Base-by-base conservation (phyloP, 2,329 filamentous ascomycete species). In the Grosmannia penicillata region DNA sequence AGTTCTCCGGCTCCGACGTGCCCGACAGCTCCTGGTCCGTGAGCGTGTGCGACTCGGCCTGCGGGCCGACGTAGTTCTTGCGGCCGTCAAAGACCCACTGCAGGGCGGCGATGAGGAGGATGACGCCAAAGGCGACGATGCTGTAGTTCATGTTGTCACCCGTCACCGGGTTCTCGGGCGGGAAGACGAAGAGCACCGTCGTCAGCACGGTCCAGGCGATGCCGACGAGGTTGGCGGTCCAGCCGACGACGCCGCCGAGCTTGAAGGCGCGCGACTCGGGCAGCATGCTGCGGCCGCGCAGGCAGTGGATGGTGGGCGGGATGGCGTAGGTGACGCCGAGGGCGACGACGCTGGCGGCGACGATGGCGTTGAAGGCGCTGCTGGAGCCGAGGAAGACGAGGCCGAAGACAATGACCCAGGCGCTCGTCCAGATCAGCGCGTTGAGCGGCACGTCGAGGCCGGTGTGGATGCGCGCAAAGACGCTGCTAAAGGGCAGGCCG, bases 151-250 rank as follows among this genome's bases (percentile, higher is more conserved):
- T 85, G 57, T 72, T 83, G 47, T 59, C 71, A 0, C 67, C 63
- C 0, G 72, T 74, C 2, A 78, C 75, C 0, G 77, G 78, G 4
- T 76, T 51, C 8, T 66, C 66, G 0, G 81, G 80, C 4, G 81
- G 81, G 56, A 85, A 83, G 17, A 84, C 65, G 56, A 85, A 85
- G 1, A 86, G 63, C 1, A 84, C 72, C 0, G 78, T 84, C 0
- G 80, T 85, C n/a, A 85, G 53, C 11, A 73, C 58, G 1, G 78
- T 71, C 56, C 79, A 86, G 0, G 61, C 60, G 33, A 86, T 63
- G 6, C 80, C 78, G 22, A 71, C 47, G 29, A 53, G 19, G 41
- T 53, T 52, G 6, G 43, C 38, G 0, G 47, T 51, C 60, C 60
- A 62, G 7, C 59, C 60, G 2, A 60, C 43, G 49, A 51, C 55